Conservation (phyloP, 108 stramenopile species). For the Mayamaea pseudoterrestris region DNA sequence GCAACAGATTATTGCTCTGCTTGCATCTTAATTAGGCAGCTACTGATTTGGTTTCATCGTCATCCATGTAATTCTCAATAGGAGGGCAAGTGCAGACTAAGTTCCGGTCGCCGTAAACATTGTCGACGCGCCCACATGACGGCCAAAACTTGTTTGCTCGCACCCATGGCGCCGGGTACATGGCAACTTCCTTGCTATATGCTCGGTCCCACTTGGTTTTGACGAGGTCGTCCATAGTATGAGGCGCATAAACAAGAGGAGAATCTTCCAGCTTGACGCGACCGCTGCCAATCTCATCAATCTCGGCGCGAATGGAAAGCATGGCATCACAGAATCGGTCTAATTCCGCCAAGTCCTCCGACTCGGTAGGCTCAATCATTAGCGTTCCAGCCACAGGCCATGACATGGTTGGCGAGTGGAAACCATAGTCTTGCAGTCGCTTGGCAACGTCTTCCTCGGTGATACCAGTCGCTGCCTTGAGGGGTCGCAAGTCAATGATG, state of each 20-base stretch:
- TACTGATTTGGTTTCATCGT: slow-evolving; percentile 58
- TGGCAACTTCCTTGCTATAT: slow-evolving; percentile 82
- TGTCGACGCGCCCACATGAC: slow-evolving; percentile 92
- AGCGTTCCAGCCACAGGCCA: slow-evolving; percentile 99
- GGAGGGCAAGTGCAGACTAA: slow-evolving; percentile 96
- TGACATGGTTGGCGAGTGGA: slow-evolving; percentile 98
- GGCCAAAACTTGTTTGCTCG: slow-evolving; percentile 97
- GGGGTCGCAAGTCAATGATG: slow-evolving; percentile 92
- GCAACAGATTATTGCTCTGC: background rate
- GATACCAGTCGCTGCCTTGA: slow-evolving; percentile 86
- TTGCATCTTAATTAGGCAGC: slow-evolving; percentile 27
- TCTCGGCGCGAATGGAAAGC: slow-evolving; percentile 94
- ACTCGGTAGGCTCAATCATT: slow-evolving; percentile 99
- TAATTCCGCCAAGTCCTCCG: slow-evolving; percentile 93
- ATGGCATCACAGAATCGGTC: slow-evolving; percentile 97
- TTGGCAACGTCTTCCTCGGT: slow-evolving; percentile 97
- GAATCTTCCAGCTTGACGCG: slow-evolving; percentile 77
- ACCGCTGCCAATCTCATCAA: slow-evolving; percentile 91
- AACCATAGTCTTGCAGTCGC: slow-evolving; percentile 96
- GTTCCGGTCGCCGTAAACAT: slow-evolving; percentile 97
- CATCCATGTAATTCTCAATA: slow-evolving; percentile 73
- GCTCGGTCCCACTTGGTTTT: slow-evolving; percentile 82
- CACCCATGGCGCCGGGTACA: slow-evolving; percentile 95
- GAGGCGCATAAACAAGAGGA: slow-evolving; percentile 91
- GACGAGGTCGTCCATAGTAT: slow-evolving; percentile 84